These are phyloP conservation scores for Diaporthe sp. DNA, from an alignment of 2,329 filamentous ascomycete species.

Conservation along the genomic window DNA sequence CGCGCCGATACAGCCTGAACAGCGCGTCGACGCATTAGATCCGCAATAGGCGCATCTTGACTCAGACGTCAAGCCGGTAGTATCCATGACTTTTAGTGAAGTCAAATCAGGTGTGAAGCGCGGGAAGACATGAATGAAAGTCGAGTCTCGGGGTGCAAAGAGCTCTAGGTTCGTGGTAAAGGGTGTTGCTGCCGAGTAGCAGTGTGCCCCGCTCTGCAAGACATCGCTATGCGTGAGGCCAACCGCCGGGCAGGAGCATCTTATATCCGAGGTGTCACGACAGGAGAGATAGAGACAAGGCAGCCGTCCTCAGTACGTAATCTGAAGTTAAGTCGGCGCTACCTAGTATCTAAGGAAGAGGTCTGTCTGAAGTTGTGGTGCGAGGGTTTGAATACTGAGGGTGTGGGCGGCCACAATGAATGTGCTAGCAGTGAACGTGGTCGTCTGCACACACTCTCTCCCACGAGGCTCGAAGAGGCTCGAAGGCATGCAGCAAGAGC, in stretches of 20 bases:
- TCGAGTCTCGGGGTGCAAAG: not conserved
- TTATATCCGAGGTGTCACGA: not conserved
- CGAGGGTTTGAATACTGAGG: no score
- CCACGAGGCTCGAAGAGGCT: no score
- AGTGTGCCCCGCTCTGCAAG: not conserved
- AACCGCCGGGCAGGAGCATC: not conserved
- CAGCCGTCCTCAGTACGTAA: no score
- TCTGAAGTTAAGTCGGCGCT: no score
- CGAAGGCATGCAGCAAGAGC: no score
- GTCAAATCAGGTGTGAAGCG: not conserved
- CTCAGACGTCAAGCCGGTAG: not conserved
- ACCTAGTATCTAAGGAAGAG: no score
- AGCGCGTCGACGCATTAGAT: not conserved
- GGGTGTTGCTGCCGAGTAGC: not conserved
- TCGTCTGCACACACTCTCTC: no score
- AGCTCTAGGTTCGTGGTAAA: not conserved
- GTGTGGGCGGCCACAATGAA: no score
- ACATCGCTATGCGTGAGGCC: not conserved
- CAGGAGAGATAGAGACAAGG: no score
- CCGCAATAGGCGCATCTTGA: not conserved
- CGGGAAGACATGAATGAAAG: not conserved
- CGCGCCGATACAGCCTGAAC: not conserved
- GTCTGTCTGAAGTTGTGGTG: no score
- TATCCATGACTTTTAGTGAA: not conserved
- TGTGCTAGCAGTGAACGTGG: no score